phyloP scores from a whole-genome alignment of 768 basidiomycete genomes.

The Gyrodon lividus region DNA sequence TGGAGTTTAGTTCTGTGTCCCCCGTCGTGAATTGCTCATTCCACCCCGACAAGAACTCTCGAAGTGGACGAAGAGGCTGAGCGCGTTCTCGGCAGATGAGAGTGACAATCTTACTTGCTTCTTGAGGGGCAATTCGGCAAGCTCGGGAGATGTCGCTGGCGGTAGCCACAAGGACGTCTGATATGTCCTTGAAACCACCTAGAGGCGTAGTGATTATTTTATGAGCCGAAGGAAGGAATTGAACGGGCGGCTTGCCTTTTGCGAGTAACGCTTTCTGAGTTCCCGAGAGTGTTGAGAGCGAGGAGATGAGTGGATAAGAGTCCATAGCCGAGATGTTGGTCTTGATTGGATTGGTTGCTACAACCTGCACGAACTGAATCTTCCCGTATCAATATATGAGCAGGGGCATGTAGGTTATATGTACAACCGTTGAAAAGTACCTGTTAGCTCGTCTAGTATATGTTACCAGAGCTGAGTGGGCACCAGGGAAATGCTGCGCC shows the following conservation, averaged over 20 bases:
- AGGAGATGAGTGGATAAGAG: constrained; percentile 4
- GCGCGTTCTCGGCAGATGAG: constrained; percentile 45
- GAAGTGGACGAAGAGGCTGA: constrained; percentile 41
- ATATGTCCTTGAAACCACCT: constrained; percentile 50
- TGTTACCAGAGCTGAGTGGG: too few relatives aligned
- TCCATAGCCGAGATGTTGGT: too few relatives aligned
- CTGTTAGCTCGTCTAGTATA: too few relatives aligned
- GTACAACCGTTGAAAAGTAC: too few relatives aligned
- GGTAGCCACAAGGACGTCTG: constrained; percentile 50
- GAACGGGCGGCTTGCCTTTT: constrained; percentile 32
- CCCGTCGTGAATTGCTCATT: constrained; percentile 69
- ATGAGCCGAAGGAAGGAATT: background rate
- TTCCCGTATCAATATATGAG: too few relatives aligned
- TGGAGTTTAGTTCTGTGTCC: constrained; percentile 62
- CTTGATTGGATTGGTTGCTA: too few relatives aligned
- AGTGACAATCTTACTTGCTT: constrained; percentile 51
- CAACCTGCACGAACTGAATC: too few relatives aligned
- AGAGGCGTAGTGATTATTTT: constrained; percentile 1
- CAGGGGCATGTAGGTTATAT: too few relatives aligned
- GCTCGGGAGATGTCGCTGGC: constrained; percentile 54
- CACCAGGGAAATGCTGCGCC: too few relatives aligned
- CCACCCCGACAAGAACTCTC: constrained; percentile 35
- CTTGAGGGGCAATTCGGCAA: constrained; percentile 50
- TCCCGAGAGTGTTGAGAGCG: constrained; percentile 25
- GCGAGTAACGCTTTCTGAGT: constrained; percentile 36